Conservation (phyloP, 345 rosid species). For the Pistacia atlantica region DNA sequence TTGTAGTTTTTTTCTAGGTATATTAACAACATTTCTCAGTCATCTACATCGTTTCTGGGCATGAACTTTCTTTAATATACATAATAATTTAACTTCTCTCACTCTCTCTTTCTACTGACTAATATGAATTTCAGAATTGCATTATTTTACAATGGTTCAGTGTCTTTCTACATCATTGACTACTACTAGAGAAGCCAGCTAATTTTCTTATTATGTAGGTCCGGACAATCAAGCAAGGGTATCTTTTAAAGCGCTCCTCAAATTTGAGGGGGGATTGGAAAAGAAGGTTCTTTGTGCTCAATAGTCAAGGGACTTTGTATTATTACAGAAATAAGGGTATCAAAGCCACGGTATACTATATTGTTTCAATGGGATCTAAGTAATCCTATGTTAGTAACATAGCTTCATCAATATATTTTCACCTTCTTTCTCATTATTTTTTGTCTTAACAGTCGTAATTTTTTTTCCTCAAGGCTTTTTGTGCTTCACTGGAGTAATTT, state of each 20-base stretch:
- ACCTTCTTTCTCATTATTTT: background rate
- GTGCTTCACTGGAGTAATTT: background rate
- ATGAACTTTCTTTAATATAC: background rate
- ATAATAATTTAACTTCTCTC: too few relatives aligned
- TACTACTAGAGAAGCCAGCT: constrained; percentile 6
- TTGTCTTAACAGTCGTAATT: background rate
- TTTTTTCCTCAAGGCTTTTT: background rate
- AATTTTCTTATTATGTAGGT: constrained; percentile 37
- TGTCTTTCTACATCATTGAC: constrained; percentile 6
- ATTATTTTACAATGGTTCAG: background rate
- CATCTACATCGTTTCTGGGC: background rate
- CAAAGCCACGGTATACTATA: constrained; percentile 55
- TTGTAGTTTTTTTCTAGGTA: background rate
- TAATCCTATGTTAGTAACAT: constrained; percentile 9
- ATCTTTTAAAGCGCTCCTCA: constrained; percentile 77
- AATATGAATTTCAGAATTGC: background rate
- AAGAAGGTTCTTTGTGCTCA: constrained; percentile 85
- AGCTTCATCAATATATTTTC: background rate
- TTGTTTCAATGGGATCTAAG: background rate
- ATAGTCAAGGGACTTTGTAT: constrained; percentile 74
- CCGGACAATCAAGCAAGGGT: constrained; percentile 73
- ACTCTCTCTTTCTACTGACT: background rate
- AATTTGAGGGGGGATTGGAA: constrained; percentile 78
- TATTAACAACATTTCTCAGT: background rate
- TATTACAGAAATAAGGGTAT: constrained; percentile 69